Conservation (phyloP, 1,139 yeast genomes). For the Arxiozyma bovina region DNA sequence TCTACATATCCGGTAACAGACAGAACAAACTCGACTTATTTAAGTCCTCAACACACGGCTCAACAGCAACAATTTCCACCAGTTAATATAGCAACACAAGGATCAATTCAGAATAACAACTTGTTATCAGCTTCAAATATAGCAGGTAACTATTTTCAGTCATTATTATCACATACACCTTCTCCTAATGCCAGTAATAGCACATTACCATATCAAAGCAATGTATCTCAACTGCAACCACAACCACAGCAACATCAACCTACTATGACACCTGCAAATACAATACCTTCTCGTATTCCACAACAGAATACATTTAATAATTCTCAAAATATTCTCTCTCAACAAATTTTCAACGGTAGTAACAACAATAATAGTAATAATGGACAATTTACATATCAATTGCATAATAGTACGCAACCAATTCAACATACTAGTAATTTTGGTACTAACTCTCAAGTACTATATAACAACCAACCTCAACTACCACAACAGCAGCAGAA, state of each 20-base stretch:
- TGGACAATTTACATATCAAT: not conserved
- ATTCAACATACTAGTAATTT: not conserved
- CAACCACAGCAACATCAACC: not conserved
- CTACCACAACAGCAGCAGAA: constrained; percentile 14
- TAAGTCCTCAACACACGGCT: constrained; percentile 13
- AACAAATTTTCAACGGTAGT: not conserved
- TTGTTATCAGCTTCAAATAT: constrained; percentile 11
- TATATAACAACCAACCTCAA: constrained; percentile 8
- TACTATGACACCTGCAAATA: not conserved
- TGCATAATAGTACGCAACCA: not conserved
- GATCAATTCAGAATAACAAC: not conserved
- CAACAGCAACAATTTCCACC: constrained; percentile 5
- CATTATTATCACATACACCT: constrained; percentile 21
- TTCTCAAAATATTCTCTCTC: not conserved
- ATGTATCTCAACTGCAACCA: not conserved
- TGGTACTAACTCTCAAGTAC: constrained; percentile 3
- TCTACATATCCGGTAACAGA: not conserved
- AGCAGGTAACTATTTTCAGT: constrained; percentile 21
- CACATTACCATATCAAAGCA: constrained; percentile 9
- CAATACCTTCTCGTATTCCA: not conserved
- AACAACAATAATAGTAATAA: not conserved
- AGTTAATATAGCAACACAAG: not conserved
- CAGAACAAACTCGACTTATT: not conserved
- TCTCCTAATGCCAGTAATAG: constrained; percentile 19
- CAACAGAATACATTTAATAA: not conserved